Base-by-base conservation (phyloP, 768 basidiomycete species). In the Termitomyces sp. region DNA sequence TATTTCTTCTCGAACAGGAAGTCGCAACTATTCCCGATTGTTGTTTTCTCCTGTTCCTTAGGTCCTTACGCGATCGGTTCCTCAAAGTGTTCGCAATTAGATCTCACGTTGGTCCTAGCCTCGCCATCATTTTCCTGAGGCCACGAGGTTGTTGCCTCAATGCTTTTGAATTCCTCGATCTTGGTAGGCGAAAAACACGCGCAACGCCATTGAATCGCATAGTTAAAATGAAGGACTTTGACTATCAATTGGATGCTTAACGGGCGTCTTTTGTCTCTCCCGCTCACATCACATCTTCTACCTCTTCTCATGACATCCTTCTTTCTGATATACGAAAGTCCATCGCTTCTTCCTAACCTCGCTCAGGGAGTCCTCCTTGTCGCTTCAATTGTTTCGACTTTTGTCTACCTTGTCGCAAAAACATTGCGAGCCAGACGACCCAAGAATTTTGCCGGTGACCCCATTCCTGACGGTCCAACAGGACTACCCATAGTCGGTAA, bases 331-430 rank as follows among this genome's bases (percentile, higher is more conserved):
- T 50, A 54, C 46, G 58, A 49, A 5, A 22, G 47, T 53, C 54
- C 51, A 31, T 60, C 56, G 58, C 58, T 31, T 20, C 18, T 62
- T 4, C 62, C 66, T 37, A 60, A 60, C 5, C 18, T 67, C 28
- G 33, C 58, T 36, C 66, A 65, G 39, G 60, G 53, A n/a, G 62
- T 65, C 34, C 45, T 67, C 10, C 45, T 68, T 7, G 28, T 69
- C 18, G 63, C 69, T 12, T 68, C 65, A 2, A 63, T 69, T 22
- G 55, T 68, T n/a, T 68, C 66, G 3, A 65, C 66, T 6, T 60
- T 63, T 8, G 49, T 65, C 42, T 69, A 65, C 54, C 46, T 66
- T 29, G 54, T 69, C 36, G 13, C 57, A 5, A 61, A 55, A 48
- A 18, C 31, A 18, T 13, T 65, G 31, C 46, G 57, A 16, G 31